Evolutionary conservation across 148 eudicot genomes (phyloP).

Genomic region (Dysphania ambrosioides): DNA sequence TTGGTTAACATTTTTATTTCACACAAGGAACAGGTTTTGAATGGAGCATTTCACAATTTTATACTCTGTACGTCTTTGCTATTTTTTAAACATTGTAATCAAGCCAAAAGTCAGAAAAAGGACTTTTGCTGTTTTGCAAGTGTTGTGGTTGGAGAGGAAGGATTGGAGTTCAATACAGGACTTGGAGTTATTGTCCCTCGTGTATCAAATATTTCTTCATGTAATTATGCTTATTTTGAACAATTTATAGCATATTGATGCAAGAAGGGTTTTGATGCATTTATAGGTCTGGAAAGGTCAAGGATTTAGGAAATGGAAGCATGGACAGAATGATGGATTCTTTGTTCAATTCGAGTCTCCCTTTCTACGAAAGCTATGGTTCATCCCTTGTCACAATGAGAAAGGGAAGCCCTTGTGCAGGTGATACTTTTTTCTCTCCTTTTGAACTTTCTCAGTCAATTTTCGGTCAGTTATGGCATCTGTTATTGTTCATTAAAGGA

Average conservation of each 20-base stretch:
- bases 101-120: neutral
- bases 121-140: neutral
- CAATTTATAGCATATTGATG: neutral
- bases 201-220: no score
- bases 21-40: neutral
- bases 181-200: neutral
- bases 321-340: conserved; percentile 89
- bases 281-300: conserved; percentile 95
- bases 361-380: conserved; percentile 65
- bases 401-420: conserved; percentile 88
- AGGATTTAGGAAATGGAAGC: conserved; percentile 97
- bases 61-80: neutral
- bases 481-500: neutral
- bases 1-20: no score
- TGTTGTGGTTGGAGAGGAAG: neutral
- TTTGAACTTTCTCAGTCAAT: conserved; percentile 24
- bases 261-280: conserved; percentile 10
- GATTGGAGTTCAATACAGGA: neutral
- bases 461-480: neutral
- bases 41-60: neutral
- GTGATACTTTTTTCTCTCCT: conserved; percentile 27
- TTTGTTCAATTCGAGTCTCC: conserved; percentile 93
- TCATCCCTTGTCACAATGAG: conserved; percentile 67
- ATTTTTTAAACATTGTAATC: neutral
- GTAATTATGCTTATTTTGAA: no score